Evolutionary conservation across 2,329 filamentous ascomycete genomes (phyloP).

Genomic region (Daldinia sp.): DNA sequence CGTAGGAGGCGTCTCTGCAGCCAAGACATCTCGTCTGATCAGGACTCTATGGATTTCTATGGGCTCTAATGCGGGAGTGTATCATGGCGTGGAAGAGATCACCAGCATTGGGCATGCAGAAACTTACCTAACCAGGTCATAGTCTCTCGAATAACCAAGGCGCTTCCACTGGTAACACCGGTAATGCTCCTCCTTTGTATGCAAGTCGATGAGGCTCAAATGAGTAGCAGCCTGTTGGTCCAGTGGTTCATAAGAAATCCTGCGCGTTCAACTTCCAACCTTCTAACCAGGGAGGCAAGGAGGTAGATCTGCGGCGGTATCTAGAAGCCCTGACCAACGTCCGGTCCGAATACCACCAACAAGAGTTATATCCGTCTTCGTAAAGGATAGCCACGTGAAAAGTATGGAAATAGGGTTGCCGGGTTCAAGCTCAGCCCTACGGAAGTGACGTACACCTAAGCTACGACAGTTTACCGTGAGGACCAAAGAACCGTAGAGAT

Average conservation of each 20-base stretch:
- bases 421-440: conserved; percentile 33
- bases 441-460: conserved; percentile 22
- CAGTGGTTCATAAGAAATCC: conserved; percentile 2
- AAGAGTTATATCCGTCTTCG: not conserved
- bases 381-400: conserved; percentile 27
- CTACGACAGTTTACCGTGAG: conserved; percentile 20
- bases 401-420: conserved; percentile 9
- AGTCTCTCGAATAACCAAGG: conserved; percentile 18
- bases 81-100: conserved; percentile 8
- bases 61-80: conserved; percentile 11
- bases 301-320: conserved; percentile 12
- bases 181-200: conserved; percentile 25
- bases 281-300: conserved; percentile 4
- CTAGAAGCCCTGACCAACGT: conserved; percentile 18
- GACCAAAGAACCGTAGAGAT: not conserved
- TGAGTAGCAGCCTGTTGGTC: conserved; percentile 9
- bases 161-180: conserved; percentile 8
- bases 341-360: conserved; percentile 8
- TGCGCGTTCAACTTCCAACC: too few species aligned
- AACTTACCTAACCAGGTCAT: conserved; percentile 36
- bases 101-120: conserved; percentile 6
- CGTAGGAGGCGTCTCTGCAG: not conserved
- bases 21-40: conserved; percentile 16
- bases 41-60: too few species aligned
- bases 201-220: conserved; percentile 18